These are phyloP conservation scores for Lactifluus rugatus DNA, from an alignment of 768 basidiomycete species.

Conservation along the genomic window DNA sequence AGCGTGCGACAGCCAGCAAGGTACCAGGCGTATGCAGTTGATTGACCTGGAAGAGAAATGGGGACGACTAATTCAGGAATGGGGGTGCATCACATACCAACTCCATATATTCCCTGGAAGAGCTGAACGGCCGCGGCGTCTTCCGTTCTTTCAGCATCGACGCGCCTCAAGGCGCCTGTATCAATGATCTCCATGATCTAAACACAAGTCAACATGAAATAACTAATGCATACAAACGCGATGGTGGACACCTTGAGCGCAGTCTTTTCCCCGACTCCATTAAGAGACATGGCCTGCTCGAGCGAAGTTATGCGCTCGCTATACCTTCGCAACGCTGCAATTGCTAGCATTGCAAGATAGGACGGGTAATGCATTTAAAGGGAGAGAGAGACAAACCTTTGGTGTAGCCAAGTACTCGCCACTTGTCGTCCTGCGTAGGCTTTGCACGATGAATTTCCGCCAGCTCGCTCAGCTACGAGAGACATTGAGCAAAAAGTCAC, in stretches of 20 bases:
- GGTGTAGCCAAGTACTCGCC: conserved; percentile 54
- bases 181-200: conserved; percentile 76
- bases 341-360: conserved; percentile 31
- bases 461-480: conserved; percentile 64
- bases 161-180: conserved; percentile 62
- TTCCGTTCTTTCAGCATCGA: conserved; percentile 55
- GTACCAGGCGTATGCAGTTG: conserved; percentile 67
- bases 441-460: conserved; percentile 56
- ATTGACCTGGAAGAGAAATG: conserved; percentile 36
- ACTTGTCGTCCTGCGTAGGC: conserved; percentile 48
- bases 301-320: conserved; percentile 48
- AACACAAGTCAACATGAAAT: background rate
- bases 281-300: conserved; percentile 49
- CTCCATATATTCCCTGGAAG: conserved; percentile 81
- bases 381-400: conserved; percentile 42
- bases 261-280: conserved; percentile 64
- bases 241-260: conserved; percentile 48
- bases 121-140: conserved; percentile 45
- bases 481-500: background rate
- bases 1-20: conserved; percentile 66
- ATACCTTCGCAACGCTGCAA: conserved; percentile 46
- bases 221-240: background rate
- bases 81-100: conserved; percentile 43
- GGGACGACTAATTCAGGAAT: no score
- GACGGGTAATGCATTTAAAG: background rate